Evolutionary conservation across 2,329 filamentous ascomycete genomes (phyloP).

Genomic region (Fusarium sp.): DNA sequence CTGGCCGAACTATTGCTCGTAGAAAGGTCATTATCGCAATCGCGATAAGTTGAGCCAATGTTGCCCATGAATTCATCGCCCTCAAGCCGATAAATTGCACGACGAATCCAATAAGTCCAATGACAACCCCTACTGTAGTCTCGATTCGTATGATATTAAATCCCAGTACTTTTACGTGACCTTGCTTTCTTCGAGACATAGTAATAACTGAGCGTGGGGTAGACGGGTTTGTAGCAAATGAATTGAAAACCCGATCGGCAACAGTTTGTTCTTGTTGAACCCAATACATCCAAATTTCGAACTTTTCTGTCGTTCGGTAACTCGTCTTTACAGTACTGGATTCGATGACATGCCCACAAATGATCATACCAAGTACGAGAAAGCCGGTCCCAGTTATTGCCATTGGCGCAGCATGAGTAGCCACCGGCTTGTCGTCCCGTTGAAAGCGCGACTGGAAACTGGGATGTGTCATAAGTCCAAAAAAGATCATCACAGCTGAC

Average conservation of each 20-base stretch:
- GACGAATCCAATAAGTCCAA: not conserved
- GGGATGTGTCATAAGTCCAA: too few relatives aligned
- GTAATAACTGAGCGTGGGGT: not conserved
- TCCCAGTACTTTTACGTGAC: accelerated
- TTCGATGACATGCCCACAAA: slow-evolving; percentile 50
- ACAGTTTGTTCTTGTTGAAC: slow-evolving; percentile 45
- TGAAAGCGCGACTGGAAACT: too few relatives aligned
- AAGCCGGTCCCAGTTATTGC: slow-evolving; percentile 41
- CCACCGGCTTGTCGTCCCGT: too few relatives aligned
- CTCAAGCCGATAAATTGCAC: slow-evolving; percentile 13
- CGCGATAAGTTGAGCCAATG: not conserved
- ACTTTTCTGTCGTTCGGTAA: slow-evolving; percentile 17
- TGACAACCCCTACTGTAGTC: too few relatives aligned
- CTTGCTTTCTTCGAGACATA: not conserved
- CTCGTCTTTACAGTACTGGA: slow-evolving; percentile 43
- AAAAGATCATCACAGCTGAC: too few relatives aligned
- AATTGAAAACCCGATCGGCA: slow-evolving; percentile 46
- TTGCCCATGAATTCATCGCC: slow-evolving; percentile 8
- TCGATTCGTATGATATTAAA: too few relatives aligned
- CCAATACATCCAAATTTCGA: slow-evolving; percentile 42
- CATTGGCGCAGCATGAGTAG: too few relatives aligned
- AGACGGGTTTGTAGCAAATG: slow-evolving; percentile 31
- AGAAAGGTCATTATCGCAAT: not conserved
- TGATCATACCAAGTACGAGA: slow-evolving; percentile 43
- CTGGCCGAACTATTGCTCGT: not conserved